phyloP scores from a whole-genome alignment of 495 filamentous ascomycete genomes.

The Xylaria venustula region DNA sequence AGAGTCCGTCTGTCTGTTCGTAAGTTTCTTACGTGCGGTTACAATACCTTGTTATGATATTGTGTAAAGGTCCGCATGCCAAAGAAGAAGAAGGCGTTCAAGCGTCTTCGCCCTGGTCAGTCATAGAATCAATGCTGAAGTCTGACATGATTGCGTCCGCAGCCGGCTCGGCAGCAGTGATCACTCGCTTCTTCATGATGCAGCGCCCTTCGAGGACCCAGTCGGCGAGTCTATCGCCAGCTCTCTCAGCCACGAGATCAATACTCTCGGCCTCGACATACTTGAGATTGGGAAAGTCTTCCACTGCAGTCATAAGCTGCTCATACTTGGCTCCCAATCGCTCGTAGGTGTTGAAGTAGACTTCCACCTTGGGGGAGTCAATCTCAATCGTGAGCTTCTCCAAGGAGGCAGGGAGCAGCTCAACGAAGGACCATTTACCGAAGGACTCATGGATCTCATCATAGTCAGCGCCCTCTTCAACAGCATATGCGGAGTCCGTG shows the following conservation, averaged over 20 bases:
- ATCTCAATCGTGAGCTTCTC: neutral
- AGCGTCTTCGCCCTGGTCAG: too few relatives aligned
- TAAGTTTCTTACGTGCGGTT: too few relatives aligned
- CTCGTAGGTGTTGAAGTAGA: slow-evolving; percentile 2
- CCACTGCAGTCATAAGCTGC: neutral
- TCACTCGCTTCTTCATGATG: too few relatives aligned
- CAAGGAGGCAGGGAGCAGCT: neutral
- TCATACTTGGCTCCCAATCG: slow-evolving; percentile 6
- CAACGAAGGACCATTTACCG: neutral
- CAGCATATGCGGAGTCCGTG: neutral
- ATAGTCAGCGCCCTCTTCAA: neutral
- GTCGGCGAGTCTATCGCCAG: neutral
- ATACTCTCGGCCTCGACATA: neutral
- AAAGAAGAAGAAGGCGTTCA: too few relatives aligned
- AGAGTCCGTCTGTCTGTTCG: too few relatives aligned
- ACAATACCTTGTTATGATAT: too few relatives aligned
- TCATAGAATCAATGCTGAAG: too few relatives aligned
- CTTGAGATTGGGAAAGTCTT: neutral
- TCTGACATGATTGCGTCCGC: too few relatives aligned
- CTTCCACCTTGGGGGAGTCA: neutral
- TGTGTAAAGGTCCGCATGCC: too few relatives aligned
- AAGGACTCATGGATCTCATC: neutral
- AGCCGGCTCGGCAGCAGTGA: too few relatives aligned
- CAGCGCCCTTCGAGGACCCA: too few relatives aligned
- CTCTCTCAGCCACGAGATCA: neutral